A percentile compares a stretch with the other conserved stretches of the same genome.
These are phyloP conservation scores for Colletotrichum gloeosporioides DNA, from an alignment of 2,329 filamentous ascomycete genomes.

Conservation along the genomic window DNA sequence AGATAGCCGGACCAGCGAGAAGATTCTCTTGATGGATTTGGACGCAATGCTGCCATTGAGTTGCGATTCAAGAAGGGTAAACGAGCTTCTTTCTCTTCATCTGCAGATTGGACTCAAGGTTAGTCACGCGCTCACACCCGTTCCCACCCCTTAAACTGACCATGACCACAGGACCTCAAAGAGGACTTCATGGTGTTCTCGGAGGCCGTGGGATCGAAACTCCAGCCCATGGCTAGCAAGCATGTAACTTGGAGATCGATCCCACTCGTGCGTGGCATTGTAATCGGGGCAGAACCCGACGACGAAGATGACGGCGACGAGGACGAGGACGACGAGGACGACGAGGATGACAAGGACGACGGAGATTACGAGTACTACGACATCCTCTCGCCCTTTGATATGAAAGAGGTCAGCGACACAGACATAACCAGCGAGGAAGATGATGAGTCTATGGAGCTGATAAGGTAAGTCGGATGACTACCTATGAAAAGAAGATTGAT, in stretches of 20 bases:
- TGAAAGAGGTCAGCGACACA: background rate
- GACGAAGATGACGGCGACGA: background rate
- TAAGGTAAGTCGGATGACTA: background rate
- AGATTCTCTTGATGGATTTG: background rate
- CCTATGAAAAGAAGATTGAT: background rate
- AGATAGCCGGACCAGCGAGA: background rate
- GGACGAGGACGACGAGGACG: background rate
- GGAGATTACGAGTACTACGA: background rate
- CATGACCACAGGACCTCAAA: background rate
- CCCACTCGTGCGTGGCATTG: background rate
- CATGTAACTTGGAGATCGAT: conserved; percentile 8
- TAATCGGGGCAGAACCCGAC: background rate
- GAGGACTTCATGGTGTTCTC: background rate
- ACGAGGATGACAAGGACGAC: background rate
- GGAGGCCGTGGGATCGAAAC: background rate
- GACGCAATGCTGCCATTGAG: fast-evolving
- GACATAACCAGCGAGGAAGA: background rate
- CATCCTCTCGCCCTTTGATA: background rate
- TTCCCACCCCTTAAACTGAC: background rate
- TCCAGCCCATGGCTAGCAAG: background rate
- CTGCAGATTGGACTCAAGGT: background rate
- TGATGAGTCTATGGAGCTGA: background rate
- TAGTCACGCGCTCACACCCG: background rate
- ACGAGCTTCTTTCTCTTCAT: background rate
- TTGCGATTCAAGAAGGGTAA: background rate